Conservation (phyloP, 164 flowering plant genomes). For the Aristolochia contorta region DNA sequence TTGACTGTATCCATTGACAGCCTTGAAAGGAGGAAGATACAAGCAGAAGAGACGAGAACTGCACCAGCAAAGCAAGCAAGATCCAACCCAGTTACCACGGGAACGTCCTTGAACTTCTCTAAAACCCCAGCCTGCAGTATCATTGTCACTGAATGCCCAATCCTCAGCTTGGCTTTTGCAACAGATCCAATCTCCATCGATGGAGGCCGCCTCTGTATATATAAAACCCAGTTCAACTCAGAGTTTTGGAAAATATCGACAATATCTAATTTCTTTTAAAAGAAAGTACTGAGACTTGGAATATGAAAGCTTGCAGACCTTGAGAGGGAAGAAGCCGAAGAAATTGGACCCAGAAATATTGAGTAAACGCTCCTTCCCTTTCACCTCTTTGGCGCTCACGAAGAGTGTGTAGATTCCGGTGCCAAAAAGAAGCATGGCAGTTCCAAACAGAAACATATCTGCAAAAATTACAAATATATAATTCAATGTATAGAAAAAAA, state of each 20-base stretch:
- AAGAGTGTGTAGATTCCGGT: conserved; percentile 54
- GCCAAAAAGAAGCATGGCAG: conserved; percentile 66
- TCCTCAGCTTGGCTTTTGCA: conserved; percentile 49
- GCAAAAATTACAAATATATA: conserved; percentile 11
- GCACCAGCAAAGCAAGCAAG: conserved; percentile 79
- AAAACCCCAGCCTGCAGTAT: conserved; percentile 76
- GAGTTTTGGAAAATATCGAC: neutral
- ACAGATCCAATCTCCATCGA: conserved; percentile 49
- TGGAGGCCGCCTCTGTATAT: conserved; percentile 54
- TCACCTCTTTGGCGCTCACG: conserved; percentile 32
- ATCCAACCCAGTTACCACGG: conserved; percentile 49
- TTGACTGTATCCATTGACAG: conserved; percentile 21
- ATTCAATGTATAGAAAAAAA: neutral
- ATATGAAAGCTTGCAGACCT: conserved; percentile 23
- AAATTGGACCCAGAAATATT: conserved; percentile 40
- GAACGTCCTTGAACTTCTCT: conserved; percentile 61
- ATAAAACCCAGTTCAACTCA: conserved; percentile 2
- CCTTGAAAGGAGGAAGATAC: conserved; percentile 58
- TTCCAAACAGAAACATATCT: conserved; percentile 81
- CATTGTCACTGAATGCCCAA: conserved; percentile 75
- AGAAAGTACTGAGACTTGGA: too few relatives aligned
- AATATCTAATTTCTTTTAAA: too few relatives aligned
- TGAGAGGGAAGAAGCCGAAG: conserved; percentile 43
- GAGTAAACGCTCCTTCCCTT: conserved; percentile 12
- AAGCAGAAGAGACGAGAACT: conserved; percentile 49